Evolutionary conservation across 495 filamentous ascomycete genomes (phyloP).

Genomic region (Penicillium cinerascens): DNA sequence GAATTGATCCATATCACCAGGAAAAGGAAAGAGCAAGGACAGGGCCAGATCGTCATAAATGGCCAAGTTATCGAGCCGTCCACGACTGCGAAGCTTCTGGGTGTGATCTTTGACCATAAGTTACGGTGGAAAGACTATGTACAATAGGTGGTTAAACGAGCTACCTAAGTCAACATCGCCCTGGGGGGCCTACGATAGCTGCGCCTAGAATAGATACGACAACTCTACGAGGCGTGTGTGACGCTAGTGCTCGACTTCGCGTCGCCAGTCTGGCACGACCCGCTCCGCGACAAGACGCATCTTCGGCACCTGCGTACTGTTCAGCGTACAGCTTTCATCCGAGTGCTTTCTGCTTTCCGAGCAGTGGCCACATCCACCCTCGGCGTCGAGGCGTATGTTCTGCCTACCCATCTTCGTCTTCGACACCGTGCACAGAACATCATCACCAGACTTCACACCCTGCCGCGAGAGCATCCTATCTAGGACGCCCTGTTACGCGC

Average conservation of each 20-base stretch:
- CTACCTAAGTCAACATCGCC: slow-evolving; percentile 1
- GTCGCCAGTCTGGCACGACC: slow-evolving; percentile 8
- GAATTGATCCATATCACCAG: slow-evolving; percentile 26
- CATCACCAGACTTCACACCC: slow-evolving; percentile 6
- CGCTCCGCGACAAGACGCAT: slow-evolving; percentile 3
- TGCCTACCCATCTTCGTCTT: slow-evolving; percentile 6
- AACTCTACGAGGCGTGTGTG: slow-evolving; percentile 3
- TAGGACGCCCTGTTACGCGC: slow-evolving; percentile 8
- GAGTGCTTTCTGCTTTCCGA: slow-evolving; percentile 2
- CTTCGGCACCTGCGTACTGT: slow-evolving; percentile 7
- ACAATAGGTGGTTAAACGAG: background rate
- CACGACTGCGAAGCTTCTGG: background rate
- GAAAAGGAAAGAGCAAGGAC: slow-evolving; percentile 1
- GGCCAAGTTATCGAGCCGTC: background rate
- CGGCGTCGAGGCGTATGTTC: slow-evolving; percentile 3
- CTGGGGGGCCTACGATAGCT: background rate
- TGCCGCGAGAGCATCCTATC: slow-evolving; percentile 11
- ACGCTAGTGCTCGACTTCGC: slow-evolving; percentile 3
- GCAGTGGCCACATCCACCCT: slow-evolving; percentile 2
- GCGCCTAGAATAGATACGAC: slow-evolving; percentile 5
- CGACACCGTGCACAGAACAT: slow-evolving; percentile 7
- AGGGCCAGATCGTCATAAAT: background rate
- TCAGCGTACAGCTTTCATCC: background rate
- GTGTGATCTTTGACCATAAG: background rate
- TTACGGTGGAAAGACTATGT: background rate